Percentiles rank a stretch among this genome's conserved stretches.
These are phyloP conservation scores for Colletotrichum horii DNA, from an alignment of 2,329 filamentous ascomycete genomes.

Conservation along the genomic window DNA sequence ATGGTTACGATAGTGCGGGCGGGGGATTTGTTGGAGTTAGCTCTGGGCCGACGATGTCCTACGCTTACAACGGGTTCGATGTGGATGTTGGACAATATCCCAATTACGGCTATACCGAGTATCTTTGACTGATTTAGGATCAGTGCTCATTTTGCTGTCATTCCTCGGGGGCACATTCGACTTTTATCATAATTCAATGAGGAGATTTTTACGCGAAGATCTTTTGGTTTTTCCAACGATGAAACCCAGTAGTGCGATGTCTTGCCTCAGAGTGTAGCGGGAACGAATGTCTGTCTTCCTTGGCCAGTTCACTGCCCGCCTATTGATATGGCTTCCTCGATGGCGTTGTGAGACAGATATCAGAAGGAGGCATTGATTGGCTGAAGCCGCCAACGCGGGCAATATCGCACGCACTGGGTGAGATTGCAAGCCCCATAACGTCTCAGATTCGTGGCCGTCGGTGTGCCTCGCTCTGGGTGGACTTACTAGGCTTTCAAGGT, in stretches of 20 bases:
- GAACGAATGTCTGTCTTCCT: neutral
- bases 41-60: neutral
- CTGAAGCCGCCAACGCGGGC: neutral
- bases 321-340: neutral
- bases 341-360: neutral
- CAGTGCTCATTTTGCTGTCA: neutral
- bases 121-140: neutral
- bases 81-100: conserved; percentile 16
- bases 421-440: neutral
- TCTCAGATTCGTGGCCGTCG: neutral
- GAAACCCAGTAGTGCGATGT: neutral
- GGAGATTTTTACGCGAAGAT: neutral
- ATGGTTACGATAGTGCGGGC: neutral
- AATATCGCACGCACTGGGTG: neutral
- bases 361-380: neutral
- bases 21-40: conserved; percentile 8
- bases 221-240: neutral
- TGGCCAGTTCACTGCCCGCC: neutral
- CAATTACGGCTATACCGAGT: conserved; percentile 8
- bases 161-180: neutral
- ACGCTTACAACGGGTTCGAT: conserved; percentile 11
- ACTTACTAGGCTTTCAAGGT: neutral
- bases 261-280: neutral
- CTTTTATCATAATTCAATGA: neutral
- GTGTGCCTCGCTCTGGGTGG: neutral